Evolutionary conservation across 192 early-diverging fungal genomes (phyloP).

Genomic region (Coemansia sp.): DNA sequence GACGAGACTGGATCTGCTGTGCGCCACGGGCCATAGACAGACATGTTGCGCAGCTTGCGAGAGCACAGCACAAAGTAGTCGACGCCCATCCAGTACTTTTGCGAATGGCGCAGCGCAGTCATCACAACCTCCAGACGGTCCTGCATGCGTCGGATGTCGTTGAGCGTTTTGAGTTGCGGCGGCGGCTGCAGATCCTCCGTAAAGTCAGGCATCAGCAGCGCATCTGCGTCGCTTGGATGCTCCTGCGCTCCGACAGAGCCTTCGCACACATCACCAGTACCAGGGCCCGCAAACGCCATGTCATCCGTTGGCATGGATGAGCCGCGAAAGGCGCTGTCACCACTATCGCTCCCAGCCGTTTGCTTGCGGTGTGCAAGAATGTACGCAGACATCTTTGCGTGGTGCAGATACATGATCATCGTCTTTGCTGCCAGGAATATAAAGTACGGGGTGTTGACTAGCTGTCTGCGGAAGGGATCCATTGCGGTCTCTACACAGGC

Average conservation of each 20-base stretch:
- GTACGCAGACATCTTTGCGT: slow-evolving; percentile 53
- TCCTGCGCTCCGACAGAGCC: background rate
- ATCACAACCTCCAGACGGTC: slow-evolving; percentile 54
- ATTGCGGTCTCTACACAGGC: background rate
- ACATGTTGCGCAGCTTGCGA: slow-evolving; percentile 54
- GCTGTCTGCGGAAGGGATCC: slow-evolving; percentile 54
- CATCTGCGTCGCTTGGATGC: slow-evolving; percentile 5
- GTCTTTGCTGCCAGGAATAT: slow-evolving; percentile 55
- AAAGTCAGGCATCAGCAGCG: slow-evolving; percentile 31
- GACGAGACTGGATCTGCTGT: slow-evolving; percentile 42
- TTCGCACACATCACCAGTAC: background rate
- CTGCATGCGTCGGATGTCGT: slow-evolving; percentile 53
- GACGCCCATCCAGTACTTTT: slow-evolving; percentile 53
- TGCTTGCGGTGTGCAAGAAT: slow-evolving; percentile 45
- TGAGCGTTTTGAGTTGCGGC: slow-evolving; percentile 43
- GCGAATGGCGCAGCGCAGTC: slow-evolving; percentile 45
- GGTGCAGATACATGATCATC: slow-evolving; percentile 57
- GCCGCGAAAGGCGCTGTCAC: slow-evolving; percentile 35
- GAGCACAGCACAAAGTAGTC: slow-evolving; percentile 53
- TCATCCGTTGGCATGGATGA: slow-evolving; percentile 27
- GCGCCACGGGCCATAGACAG: slow-evolving; percentile 45
- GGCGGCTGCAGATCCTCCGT: slow-evolving; percentile 48
- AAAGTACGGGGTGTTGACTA: slow-evolving; percentile 44
- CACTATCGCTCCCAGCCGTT: slow-evolving; percentile 5
- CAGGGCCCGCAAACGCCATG: background rate